Conservation (phyloP, 2,329 filamentous ascomycete species). For the Tolypocladium paradoxum region DNA sequence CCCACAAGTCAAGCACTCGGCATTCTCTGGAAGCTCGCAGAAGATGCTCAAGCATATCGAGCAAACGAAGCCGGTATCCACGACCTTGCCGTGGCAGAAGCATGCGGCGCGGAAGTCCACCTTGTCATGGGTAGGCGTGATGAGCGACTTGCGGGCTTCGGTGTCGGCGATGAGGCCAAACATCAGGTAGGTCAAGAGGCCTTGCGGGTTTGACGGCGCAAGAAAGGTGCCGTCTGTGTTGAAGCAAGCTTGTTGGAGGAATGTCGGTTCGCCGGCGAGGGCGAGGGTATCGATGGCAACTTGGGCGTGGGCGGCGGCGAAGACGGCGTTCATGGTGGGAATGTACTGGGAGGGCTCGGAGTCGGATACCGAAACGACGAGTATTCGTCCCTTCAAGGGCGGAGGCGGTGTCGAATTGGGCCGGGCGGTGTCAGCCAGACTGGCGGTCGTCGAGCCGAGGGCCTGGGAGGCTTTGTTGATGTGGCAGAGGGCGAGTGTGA, state of each 20-base stretch:
- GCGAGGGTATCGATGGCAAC: slow-evolving; percentile 91
- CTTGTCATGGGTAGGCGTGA: slow-evolving; percentile 70
- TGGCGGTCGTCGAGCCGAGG: slow-evolving; percentile 45
- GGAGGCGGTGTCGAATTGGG: slow-evolving; percentile 18
- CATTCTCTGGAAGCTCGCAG: slow-evolving; percentile 52
- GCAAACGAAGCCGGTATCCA: slow-evolving; percentile 91
- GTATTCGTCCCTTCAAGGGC: slow-evolving; percentile 50
- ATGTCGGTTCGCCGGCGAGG: slow-evolving; percentile 74
- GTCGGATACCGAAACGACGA: slow-evolving; percentile 83
- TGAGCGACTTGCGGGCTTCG: slow-evolving; percentile 47
- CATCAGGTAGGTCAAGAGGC: slow-evolving; percentile 87
- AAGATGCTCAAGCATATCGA: slow-evolving; percentile 95
- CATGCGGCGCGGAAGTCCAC: slow-evolving; percentile 98
- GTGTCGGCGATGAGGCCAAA: slow-evolving; percentile 72
- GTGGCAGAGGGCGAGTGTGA: slow-evolving; percentile 80
- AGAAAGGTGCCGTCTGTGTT: slow-evolving; percentile 50
- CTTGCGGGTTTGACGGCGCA: slow-evolving; percentile 45
- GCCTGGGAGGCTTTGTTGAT: slow-evolving; percentile 73
- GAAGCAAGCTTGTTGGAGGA: slow-evolving; percentile 78
- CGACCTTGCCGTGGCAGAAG: slow-evolving; percentile 86
- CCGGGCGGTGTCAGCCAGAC: slow-evolving; percentile 25
- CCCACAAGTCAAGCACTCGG: slow-evolving; percentile 73
- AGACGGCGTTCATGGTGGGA: slow-evolving; percentile 96
- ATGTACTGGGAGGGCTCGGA: slow-evolving; percentile 86
- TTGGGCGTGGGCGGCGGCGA: slow-evolving; percentile 78